These are phyloP conservation scores for Corynascus novoguineensis DNA, from an alignment of 495 filamentous ascomycete species.

Conservation along the genomic window DNA sequence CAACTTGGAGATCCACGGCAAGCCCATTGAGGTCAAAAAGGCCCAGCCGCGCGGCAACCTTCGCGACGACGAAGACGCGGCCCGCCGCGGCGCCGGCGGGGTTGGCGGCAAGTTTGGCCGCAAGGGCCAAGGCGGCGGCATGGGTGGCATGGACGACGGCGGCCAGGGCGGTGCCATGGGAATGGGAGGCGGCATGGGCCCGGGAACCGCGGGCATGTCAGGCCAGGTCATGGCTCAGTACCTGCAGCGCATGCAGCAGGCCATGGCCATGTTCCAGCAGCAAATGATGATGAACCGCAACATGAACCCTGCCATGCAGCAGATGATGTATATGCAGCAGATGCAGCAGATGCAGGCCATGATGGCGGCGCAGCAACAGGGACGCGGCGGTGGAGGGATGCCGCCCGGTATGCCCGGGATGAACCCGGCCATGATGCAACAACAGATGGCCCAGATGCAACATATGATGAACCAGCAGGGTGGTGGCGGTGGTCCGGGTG, in stretches of 20 bases:
- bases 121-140: slow-evolving; percentile 34
- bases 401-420: slow-evolving; percentile 49
- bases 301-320: slow-evolving; percentile 62
- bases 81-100: slow-evolving; percentile 47
- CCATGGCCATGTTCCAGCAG: slow-evolving; percentile 91
- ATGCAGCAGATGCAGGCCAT: slow-evolving; percentile 79
- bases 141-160: slow-evolving; percentile 35
- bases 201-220: slow-evolving; percentile 63
- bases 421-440: slow-evolving; percentile 78
- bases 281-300: slow-evolving; percentile 59
- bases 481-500: slow-evolving; percentile 40
- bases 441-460: slow-evolving; percentile 88
- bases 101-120: slow-evolving; percentile 44
- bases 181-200: slow-evolving; percentile 22
- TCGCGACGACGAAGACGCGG: slow-evolving; percentile 80
- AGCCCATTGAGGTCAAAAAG: slow-evolving; percentile 97
- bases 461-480: slow-evolving; percentile 69
- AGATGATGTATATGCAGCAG: slow-evolving; percentile 63
- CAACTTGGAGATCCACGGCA: slow-evolving; percentile 84
- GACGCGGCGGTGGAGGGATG: slow-evolving; percentile 39
- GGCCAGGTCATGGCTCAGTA: slow-evolving; percentile 98
- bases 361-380: slow-evolving; percentile 31
- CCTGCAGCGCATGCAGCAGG: slow-evolving; percentile 95
- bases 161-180: slow-evolving; percentile 47
- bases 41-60: slow-evolving; percentile 94